These are phyloP conservation scores for Phytophthora parvispora DNA, from an alignment of 352 stramenopile genomes.

Conservation along the genomic window DNA sequence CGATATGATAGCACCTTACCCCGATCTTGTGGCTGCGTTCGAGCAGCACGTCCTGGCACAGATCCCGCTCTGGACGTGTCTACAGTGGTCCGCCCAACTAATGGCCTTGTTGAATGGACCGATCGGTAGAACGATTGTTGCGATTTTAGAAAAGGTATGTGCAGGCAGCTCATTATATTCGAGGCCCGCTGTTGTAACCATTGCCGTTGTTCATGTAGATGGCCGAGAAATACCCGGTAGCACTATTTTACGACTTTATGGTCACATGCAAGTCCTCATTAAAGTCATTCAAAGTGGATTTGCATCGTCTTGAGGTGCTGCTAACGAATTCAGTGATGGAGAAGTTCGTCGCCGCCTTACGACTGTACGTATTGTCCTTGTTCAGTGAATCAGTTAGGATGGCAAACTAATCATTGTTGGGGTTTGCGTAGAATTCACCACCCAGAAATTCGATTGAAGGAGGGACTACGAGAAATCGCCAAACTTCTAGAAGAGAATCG, in stretches of 20 bases:
- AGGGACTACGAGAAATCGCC: slow-evolving; percentile 74
- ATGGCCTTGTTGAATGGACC: slow-evolving; percentile 74
- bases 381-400: neutral
- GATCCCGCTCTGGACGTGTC: slow-evolving; percentile 83
- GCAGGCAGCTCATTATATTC: neutral
- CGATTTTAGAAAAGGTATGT: slow-evolving; percentile 81
- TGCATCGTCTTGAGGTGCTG: slow-evolving; percentile 58
- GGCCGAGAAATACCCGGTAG: slow-evolving; percentile 72
- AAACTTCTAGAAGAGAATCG: slow-evolving; percentile 72
- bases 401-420: slow-evolving; percentile 17
- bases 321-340: slow-evolving; percentile 82
- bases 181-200: slow-evolving; percentile 7
- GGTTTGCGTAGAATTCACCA: slow-evolving; percentile 73
- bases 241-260: slow-evolving; percentile 89
- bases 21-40: slow-evolving; percentile 55
- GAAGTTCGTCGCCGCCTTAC: slow-evolving; percentile 83
- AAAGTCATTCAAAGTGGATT: slow-evolving; percentile 50
- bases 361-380: slow-evolving; percentile 55
- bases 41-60: slow-evolving; percentile 52
- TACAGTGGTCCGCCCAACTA: slow-evolving; percentile 83
- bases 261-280: slow-evolving; percentile 59
- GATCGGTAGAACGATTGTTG: slow-evolving; percentile 65
- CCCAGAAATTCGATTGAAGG: slow-evolving; percentile 83
- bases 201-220: slow-evolving; percentile 50
- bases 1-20: slow-evolving; percentile 66